Base-by-base conservation (phyloP, 73 alveolate species). In the Diophrys appendiculata region DNA sequence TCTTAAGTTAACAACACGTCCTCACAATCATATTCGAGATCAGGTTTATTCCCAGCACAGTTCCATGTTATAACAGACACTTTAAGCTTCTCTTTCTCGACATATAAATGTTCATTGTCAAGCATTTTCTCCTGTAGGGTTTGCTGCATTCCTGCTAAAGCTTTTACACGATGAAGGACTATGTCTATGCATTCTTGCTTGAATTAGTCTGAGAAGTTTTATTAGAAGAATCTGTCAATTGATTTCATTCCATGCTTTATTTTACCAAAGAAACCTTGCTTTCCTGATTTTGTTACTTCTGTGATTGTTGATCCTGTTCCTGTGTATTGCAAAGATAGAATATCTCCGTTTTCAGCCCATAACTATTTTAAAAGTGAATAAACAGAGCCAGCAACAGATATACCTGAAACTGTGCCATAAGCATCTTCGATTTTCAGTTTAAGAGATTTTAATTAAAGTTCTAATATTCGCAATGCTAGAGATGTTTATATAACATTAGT, bases 291-390 rank as follows among this genome's bases (percentile, higher is more conserved):
- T 1, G 98, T 95, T 23, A 96, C 98, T 55, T 95, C 90, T 0
- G 99, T 88, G 56, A 90, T 93, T 0, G 98, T 96, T 11, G 98
- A 91, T 25, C 96, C 92, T 0, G 99, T 92, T n/a, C 99, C 99
- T 11, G 99, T 90, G 84, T 96, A 96, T 65, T 94, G 94, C 43
- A 78, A 85, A 5, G 97, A 87, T 8, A 96, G 78, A 83, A 81
- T 87, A 84, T 96, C 99, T 1, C 99, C 99, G 86, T 94, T 96
- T 71, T 93, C 94, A 30, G 97, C 98, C 99, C 99, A 96, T n/a
- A n/a, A n/a, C n/a, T n/a, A n/a, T n/a, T n/a, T n/a, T n/a, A n/a
- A n/a, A n/a, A n/a, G n/a, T n/a, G n/a, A n/a, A n/a, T n/a, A n/a
- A n/a, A n/a, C n/a, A n/a, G n/a, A n/a, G n/a, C n/a, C n/a, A n/a